Evolutionary conservation across 371 early-diverging fungal species (phyloP).

Genomic region (Apophysomyces elegans): DNA sequence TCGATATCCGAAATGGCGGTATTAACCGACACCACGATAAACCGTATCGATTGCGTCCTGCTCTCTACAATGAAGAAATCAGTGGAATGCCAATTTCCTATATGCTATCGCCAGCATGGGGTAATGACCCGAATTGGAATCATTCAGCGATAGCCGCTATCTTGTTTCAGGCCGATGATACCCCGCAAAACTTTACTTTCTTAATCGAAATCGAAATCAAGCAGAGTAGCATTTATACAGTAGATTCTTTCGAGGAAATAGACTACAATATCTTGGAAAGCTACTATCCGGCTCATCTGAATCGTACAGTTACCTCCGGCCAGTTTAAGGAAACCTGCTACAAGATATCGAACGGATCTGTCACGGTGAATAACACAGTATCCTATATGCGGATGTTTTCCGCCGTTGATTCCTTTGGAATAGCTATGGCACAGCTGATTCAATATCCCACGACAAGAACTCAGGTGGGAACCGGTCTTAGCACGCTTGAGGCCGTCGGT

Average conservation of each 20-base stretch:
- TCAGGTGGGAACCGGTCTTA: neutral
- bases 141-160: neutral
- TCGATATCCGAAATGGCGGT: neutral
- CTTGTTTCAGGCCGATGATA: neutral
- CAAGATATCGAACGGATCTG: neutral
- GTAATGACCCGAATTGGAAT: neutral
- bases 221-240: neutral
- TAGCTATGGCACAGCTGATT: neutral
- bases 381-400: neutral
- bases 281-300: neutral
- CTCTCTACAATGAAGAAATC: neutral
- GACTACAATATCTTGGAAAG: neutral
- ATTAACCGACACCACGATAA: neutral
- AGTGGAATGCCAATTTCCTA: neutral
- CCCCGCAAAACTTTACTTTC: neutral
- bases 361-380: neutral
- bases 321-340: neutral
- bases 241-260: neutral
- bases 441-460: neutral
- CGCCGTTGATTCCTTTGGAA: neutral
- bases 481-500: neutral
- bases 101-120: neutral
- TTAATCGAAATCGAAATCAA: neutral
- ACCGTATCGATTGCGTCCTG: neutral
- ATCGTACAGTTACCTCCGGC: neutral